A percentile compares a stretch with the other conserved stretches of the same genome.
Evolutionary conservation across 2,329 filamentous ascomycete species (phyloP).

Genomic region (Penicillium paneum): DNA sequence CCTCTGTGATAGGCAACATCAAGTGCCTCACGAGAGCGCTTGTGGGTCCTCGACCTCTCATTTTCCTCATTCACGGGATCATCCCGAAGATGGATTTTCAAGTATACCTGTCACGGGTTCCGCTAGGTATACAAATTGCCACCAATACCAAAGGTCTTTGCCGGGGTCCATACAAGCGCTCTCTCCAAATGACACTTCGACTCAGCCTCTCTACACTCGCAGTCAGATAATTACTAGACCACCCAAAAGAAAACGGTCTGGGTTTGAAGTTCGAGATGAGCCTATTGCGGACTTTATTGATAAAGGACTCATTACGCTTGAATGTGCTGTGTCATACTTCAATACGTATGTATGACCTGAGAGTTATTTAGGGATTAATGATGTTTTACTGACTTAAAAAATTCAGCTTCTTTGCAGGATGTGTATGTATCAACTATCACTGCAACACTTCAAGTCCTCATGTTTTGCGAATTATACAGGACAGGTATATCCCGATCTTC

Average conservation of each 20-base stretch:
- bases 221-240: slow-evolving; percentile 5
- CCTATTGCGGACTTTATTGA: slow-evolving; percentile 36
- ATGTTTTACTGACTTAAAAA: background rate
- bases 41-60: slow-evolving; percentile 10
- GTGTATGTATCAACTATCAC: slow-evolving; percentile 22
- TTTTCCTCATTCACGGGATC: background rate
- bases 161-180: background rate
- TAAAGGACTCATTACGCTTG: slow-evolving; percentile 33
- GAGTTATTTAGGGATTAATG: background rate
- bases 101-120: background rate
- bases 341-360: slow-evolving; percentile 23
- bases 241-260: slow-evolving; percentile 30
- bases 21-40: background rate
- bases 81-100: background rate
- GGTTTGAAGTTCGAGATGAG: slow-evolving; percentile 35
- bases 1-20: background rate
- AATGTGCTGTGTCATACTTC: slow-evolving; percentile 35
- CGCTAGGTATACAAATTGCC: background rate
- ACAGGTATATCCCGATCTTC: slow-evolving; percentile 52
- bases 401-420: slow-evolving; percentile 38
- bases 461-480: slow-evolving; percentile 22
- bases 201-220: slow-evolving; percentile 4
- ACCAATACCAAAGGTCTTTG: slow-evolving; percentile 6
- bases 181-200: slow-evolving; percentile 9
- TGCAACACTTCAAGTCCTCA: background rate